A percentile compares a stretch with the other conserved stretches of the same genome.
Conservation (phyloP, 257 asterid species). For the Solanum appendiculatum region DNA sequence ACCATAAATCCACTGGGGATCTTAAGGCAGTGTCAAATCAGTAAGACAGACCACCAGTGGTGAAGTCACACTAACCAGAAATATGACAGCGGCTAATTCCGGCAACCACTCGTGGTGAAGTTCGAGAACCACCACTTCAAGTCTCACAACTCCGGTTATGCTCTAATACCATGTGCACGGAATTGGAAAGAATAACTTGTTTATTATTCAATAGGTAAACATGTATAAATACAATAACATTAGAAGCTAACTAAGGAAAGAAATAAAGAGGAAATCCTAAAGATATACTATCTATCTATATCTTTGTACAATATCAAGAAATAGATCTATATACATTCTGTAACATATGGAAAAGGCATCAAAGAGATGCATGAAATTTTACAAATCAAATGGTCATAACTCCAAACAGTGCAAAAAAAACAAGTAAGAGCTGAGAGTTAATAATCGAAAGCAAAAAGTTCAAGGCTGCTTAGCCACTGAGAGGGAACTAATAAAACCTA, state of each 20-base stretch:
- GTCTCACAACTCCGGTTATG: background rate
- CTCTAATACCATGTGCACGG: background rate
- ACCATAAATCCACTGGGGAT: background rate
- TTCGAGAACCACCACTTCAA: background rate
- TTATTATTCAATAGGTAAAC: background rate
- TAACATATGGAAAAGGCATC: too few relatives aligned
- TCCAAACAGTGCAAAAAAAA: too few relatives aligned
- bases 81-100: background rate
- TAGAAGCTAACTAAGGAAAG: background rate
- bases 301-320: background rate
- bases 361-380: too few relatives aligned
- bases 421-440: too few relatives aligned
- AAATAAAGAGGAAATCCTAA: background rate
- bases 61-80: background rate
- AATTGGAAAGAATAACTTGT: background rate
- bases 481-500: too few relatives aligned
- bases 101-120: background rate
- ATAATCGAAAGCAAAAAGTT: too few relatives aligned
- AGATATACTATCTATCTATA: background rate
- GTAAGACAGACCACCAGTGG: background rate
- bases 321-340: background rate
- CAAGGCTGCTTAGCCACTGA: too few relatives aligned
- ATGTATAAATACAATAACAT: background rate
- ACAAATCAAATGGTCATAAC: too few relatives aligned
- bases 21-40: background rate